Base-by-base conservation (phyloP, 805 yeast species). In the Starmerella vaccinii region DNA sequence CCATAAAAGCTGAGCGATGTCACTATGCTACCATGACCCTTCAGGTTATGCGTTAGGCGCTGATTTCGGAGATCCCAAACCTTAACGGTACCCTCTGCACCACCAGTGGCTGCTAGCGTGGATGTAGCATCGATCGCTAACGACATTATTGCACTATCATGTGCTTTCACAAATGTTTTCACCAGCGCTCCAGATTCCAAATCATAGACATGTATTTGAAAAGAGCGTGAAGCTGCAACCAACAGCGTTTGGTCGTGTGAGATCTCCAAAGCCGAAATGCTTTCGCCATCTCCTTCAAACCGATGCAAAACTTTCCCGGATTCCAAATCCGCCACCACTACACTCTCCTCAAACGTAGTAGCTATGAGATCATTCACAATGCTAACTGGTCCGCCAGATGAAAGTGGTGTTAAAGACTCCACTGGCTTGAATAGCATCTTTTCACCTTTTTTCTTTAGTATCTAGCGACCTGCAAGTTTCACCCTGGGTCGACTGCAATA, bases 51-150 rank as follows among this genome's bases (percentile, higher is more conserved):
- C 0, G 98, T 92, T 3, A 83, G 77, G 57, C 76, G 86, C 1
- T 92, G 89, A 32, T 88, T 88, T 56, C 80, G 89, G 33, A 92
- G 75, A 65, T 92, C 99, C 82, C 95, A 88, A 1, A 92, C 94
- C 41, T 85, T 80, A 16, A 89, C 83, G 38, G 80, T 76, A 44
- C 98, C 97, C 66, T 92, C 98, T 0, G 97, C 84, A 43, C 95
- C 88, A 35, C 99, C 99, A 62, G 92, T 81, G 18, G 96, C 95
- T 61, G 89, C 77, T 33, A 92, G 71, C 2, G 95, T 80, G 2
- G 95, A 82, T 0, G 97, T 86, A 2, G 76, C 64, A 65, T 92
- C 98, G 21, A 77, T 77, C 10, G 82, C 72, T 41, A 87, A 75
- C 10, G 87, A 81, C 65, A 84, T 85, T 1, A 85, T 83, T 1